These are phyloP conservation scores for Eucalyptus fibrosa DNA, from an alignment of 345 rosid species.

Conservation along the genomic window DNA sequence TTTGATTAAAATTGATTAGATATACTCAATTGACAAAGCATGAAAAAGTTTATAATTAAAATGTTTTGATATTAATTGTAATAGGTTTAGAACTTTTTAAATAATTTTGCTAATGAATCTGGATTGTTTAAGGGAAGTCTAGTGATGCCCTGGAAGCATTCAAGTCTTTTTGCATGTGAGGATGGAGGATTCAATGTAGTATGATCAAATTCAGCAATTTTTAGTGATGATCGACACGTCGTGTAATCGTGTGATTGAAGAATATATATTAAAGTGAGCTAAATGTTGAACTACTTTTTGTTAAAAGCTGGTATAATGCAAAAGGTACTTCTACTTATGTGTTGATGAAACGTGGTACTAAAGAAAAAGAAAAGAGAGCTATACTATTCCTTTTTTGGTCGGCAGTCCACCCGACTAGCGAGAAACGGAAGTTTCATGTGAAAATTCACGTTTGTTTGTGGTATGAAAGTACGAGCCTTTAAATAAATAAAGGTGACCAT, in stretches of 20 bases:
- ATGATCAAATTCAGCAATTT: neutral
- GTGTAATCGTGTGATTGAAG: neutral
- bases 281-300: neutral
- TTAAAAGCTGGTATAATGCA: neutral
- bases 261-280: neutral
- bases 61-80: too few species aligned
- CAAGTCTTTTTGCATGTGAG: neutral
- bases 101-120: too few species aligned
- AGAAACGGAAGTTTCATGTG: neutral
- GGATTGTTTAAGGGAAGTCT: neutral
- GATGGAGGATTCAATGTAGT: neutral
- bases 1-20: fast-evolving
- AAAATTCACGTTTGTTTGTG: neutral
- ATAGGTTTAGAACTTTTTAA: too few species aligned
- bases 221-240: fast-evolving
- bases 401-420: neutral
- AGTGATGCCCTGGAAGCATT: neutral
- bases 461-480: neutral
- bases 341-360: neutral
- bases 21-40: too few species aligned
- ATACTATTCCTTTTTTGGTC: neutral
- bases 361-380: neutral
- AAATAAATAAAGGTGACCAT: neutral
- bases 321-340: neutral
- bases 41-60: too few species aligned